These are phyloP conservation scores for Sphagnum magellanicum DNA, from an alignment of 228 moss, liverwort and hornwort species.

Conservation along the genomic window DNA sequence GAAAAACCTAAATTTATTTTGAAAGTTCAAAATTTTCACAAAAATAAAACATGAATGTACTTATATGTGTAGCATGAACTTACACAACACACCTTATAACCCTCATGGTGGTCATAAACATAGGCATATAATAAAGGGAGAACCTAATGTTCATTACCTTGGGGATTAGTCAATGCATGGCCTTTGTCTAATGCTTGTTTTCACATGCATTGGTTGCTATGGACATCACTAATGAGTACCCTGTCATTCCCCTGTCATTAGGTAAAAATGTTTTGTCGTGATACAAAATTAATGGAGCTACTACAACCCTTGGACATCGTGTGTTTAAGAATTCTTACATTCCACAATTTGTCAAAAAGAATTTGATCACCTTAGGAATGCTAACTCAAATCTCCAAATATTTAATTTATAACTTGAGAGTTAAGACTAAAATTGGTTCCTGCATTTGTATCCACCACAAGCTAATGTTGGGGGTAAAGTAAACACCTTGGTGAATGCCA, in stretches of 20 bases:
- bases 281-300: neutral
- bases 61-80: no score
- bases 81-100: constrained; percentile 3
- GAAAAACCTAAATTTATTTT: neutral
- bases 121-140: constrained; percentile 3
- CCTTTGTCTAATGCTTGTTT: neutral
- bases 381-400: no score
- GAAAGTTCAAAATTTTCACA: neutral
- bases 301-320: neutral
- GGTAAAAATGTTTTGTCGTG: neutral
- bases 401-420: no score
- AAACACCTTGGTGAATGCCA: neutral
- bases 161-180: constrained; percentile 1
- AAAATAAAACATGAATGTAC: neutral
- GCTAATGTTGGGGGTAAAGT: neutral
- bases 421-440: neutral
- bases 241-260: neutral
- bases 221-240: constrained; percentile 4
- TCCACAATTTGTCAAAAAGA: neutral
- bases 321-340: neutral
- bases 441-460: neutral
- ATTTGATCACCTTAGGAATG: neutral
- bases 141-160: constrained; percentile 1
- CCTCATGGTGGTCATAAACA: constrained; percentile 2
- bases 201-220: constrained; percentile 7